These are phyloP conservation scores for Metschnikowia lochheadii DNA, from an alignment of 805 yeast species.

Conservation along the genomic window DNA sequence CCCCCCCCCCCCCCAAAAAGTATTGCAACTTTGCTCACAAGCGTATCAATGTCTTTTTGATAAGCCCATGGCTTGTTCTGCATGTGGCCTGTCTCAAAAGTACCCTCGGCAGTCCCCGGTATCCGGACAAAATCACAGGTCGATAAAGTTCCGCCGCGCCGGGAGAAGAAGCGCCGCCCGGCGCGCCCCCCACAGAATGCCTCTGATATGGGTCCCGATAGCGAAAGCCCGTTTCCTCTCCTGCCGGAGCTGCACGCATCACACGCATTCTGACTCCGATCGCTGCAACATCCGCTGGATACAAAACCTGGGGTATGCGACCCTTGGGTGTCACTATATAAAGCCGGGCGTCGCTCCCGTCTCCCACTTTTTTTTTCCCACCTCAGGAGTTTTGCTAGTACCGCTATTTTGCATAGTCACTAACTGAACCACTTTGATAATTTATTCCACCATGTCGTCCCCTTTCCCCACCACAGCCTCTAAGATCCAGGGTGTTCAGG, in stretches of 20 bases:
- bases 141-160: constrained; percentile 9
- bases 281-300: constrained; percentile 18
- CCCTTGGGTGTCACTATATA: constrained; percentile 8
- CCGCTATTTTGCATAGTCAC: background rate
- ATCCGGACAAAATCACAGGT: constrained; percentile 1
- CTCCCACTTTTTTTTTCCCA: background rate
- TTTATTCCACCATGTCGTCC: constrained; percentile 14
- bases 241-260: constrained; percentile 6
- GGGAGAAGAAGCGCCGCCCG: constrained; percentile 2
- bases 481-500: constrained; percentile 48
- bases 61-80: background rate
- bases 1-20: background rate
- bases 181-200: background rate
- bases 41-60: background rate
- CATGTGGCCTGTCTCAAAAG: background rate
- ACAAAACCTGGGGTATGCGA: constrained; percentile 8
- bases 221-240: constrained; percentile 11
- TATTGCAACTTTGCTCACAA: background rate
- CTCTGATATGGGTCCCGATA: constrained; percentile 6
- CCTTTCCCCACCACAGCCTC: constrained; percentile 46
- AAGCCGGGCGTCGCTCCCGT: constrained; percentile 2
- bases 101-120: constrained; percentile 1
- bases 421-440: background rate
- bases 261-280: constrained; percentile 17
- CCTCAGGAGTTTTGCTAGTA: background rate